Conservation (phyloP, 1,284 basidiomycete species). For the Sporisorium reilianum region DNA sequence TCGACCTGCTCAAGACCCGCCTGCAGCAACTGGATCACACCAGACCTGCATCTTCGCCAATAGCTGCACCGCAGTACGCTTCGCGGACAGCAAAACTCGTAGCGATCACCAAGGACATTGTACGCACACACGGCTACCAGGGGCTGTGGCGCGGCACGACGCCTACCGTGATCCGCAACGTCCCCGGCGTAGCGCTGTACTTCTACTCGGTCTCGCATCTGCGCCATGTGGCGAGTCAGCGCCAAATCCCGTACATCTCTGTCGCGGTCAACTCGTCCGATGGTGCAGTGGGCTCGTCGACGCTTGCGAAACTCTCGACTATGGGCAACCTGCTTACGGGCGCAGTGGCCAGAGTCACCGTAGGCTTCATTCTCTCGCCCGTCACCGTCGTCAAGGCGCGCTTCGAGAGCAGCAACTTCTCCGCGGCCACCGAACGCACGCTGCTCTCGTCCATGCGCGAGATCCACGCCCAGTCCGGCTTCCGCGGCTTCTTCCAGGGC, state of each 20-base stretch:
- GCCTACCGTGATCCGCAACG: slow-evolving; percentile 65
- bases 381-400: slow-evolving; percentile 94
- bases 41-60: not conserved
- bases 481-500: slow-evolving; percentile 86
- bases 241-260: slow-evolving; percentile 59
- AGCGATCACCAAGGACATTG: slow-evolving; percentile 38
- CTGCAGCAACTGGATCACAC: slow-evolving; percentile 60
- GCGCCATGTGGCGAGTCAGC: slow-evolving; percentile 47
- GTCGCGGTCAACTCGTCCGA: slow-evolving; percentile 21
- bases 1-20: slow-evolving; percentile 68
- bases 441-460: slow-evolving; percentile 54
- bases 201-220: slow-evolving; percentile 67
- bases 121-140: slow-evolving; percentile 52
- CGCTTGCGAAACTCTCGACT: slow-evolving; percentile 75
- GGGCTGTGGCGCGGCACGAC: slow-evolving; percentile 67
- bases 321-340: slow-evolving; percentile 90
- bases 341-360: slow-evolving; percentile 83
- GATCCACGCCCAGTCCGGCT: slow-evolving; percentile 78
- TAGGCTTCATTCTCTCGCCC: slow-evolving; percentile 91
- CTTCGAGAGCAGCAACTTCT: slow-evolving; percentile 60
- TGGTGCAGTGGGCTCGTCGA: slow-evolving; percentile 64
- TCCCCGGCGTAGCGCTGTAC: slow-evolving; percentile 68
- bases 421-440: slow-evolving; percentile 56
- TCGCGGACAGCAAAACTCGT: slow-evolving; percentile 47
- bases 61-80: slow-evolving; percentile 13